Base-by-base conservation (phyloP, 139 green algal species). In the Haematococcus sp. region DNA sequence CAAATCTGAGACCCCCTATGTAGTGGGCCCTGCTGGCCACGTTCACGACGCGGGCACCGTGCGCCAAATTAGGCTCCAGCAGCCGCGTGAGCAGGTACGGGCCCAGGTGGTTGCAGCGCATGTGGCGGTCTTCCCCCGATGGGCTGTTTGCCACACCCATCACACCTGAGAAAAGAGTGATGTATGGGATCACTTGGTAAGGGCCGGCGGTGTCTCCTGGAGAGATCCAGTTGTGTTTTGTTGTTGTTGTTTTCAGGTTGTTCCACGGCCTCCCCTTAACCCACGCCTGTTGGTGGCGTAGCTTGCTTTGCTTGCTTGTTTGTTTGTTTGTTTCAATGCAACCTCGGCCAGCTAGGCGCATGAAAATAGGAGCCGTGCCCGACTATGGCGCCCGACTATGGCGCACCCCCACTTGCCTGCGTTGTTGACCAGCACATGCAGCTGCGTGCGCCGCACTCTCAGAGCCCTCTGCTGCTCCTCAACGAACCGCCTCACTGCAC, bases 391-490 rank as follows among this genome's bases (percentile, higher is more conserved):
- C n/a, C n/a, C n/a, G n/a, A n/a, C n/a, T n/a, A n/a, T n/a, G n/a
- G n/a, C 31, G 17, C 16, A 27, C 5, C 13, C 17, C 63, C 7
- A 33, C 77, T 17, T 30, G 80, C 81, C 84, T 67, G 82, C 85
- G 56, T 93, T 93, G 77, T 93, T 93, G 7, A 90, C 70, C 23
- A 93, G 76, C 4, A 88, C 65, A 17, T 76, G 44, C 11, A 90
- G 51, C 33, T 63, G 15, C 43, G 61, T 68, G n/a, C 40, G 46
- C 25, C 16, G 30, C 3, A 16, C 25, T n/a, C 64, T 49, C 43
- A 83, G 61, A 73, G 79, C 63, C 32, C 34, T 52, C 54, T 60
- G n/a, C 61, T 86, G 74, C 22, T 69, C 31, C 2, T 15, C 31
- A 0, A 75, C 87, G 78, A 93, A 93, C 0, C 25, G 49, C 4